Evolutionary conservation across 2,329 filamentous ascomycete species (phyloP).

Genomic region (Penicillium sp.): DNA sequence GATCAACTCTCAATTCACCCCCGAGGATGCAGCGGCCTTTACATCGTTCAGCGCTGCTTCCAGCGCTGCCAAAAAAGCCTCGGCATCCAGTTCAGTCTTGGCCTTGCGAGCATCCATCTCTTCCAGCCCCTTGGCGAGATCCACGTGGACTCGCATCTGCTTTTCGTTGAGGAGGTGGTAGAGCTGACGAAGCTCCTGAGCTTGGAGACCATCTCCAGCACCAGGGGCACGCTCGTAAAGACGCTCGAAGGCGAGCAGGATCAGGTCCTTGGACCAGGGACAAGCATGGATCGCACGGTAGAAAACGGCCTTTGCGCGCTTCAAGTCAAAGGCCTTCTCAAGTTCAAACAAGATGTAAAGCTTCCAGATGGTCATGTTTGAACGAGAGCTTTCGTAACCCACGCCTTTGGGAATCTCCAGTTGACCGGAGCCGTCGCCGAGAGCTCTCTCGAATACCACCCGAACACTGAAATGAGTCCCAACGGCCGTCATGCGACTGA

Average conservation of each 20-base stretch:
- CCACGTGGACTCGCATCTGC: conserved; percentile 60
- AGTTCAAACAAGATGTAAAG: conserved; percentile 55
- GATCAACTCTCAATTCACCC: neutral
- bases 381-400: conserved; percentile 29
- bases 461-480: conserved; percentile 56
- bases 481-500: conserved; percentile 46
- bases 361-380: conserved; percentile 53
- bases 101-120: conserved; percentile 22
- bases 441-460: conserved; percentile 58
- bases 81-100: neutral
- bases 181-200: conserved; percentile 54
- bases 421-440: conserved; percentile 33
- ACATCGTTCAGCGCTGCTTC: neutral
- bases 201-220: conserved; percentile 34
- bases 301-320: conserved; percentile 54
- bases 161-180: conserved; percentile 63
- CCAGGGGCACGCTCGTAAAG: conserved; percentile 29
- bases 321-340: conserved; percentile 37
- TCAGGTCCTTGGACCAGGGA: conserved; percentile 65
- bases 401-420: conserved; percentile 6
- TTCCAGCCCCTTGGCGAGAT: conserved; percentile 51
- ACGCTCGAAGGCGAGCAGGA: conserved; percentile 59
- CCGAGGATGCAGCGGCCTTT: neutral
- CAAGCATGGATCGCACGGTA: conserved; percentile 58
- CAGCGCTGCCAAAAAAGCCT: neutral